Percentiles rank a stretch among this genome's conserved stretches.
Conservation (phyloP, 2,329 filamentous ascomycete species). For the Epichloe gansuensis region DNA sequence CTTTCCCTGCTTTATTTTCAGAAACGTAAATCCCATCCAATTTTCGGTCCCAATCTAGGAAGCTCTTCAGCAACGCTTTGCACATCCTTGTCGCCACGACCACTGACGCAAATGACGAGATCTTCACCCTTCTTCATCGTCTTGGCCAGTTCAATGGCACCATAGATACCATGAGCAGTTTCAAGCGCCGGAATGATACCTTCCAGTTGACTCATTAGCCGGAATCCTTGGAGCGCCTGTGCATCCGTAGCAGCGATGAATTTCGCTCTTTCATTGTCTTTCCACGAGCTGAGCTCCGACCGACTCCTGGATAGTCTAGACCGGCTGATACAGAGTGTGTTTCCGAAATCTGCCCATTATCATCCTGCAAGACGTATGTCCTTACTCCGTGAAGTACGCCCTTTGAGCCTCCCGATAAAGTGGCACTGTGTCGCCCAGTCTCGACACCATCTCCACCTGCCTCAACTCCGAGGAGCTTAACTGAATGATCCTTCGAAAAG, state of each 20-base stretch:
- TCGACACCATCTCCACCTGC: slow-evolving; percentile 89
- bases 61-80: slow-evolving; percentile 95
- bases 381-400: slow-evolving; percentile 92
- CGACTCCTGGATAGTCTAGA: slow-evolving; percentile 93
- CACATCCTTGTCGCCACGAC: slow-evolving; percentile 94
- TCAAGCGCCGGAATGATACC: slow-evolving; percentile 96
- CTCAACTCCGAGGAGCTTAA: slow-evolving; percentile 87
- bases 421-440: slow-evolving; percentile 75
- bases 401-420: slow-evolving; percentile 73
- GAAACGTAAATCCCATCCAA: slow-evolving; percentile 61
- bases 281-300: slow-evolving; percentile 85
- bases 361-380: slow-evolving; percentile 89
- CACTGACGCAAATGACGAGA: slow-evolving; percentile 85
- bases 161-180: slow-evolving; percentile 84
- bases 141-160: slow-evolving; percentile 82
- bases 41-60: slow-evolving; percentile 76
- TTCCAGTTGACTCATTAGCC: slow-evolving; percentile 72
- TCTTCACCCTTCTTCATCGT: slow-evolving; percentile 81
- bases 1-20: slow-evolving; percentile 18
- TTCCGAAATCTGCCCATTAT: slow-evolving; percentile 84
- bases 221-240: slow-evolving; percentile 80
- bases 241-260: slow-evolving; percentile 89
- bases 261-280: slow-evolving; percentile 73
- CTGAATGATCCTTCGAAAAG: slow-evolving; percentile 71
- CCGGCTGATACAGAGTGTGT: slow-evolving; percentile 96